Evolutionary conservation across 371 early-diverging fungal genomes (phyloP), one percentile per base, ranked within the genome.

Genomic region (Haplosporangium sp.): DNA sequence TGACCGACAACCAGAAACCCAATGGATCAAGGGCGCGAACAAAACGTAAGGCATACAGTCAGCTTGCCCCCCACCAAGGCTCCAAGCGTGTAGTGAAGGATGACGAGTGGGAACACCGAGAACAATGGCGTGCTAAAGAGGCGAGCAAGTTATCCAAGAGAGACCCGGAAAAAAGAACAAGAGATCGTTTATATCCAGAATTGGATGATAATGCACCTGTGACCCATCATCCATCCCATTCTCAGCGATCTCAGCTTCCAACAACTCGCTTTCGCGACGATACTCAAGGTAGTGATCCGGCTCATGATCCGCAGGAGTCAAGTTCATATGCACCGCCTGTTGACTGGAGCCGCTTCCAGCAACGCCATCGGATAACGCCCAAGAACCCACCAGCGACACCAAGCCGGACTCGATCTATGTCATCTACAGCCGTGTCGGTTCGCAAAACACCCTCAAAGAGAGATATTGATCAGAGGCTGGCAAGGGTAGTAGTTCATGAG

Each of bases 341-440:
- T 7, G 66, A 69, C 40, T 65, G 70, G 75, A 54, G 58, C 23
- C 61, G 62, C 42, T 69, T 69, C 52, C 57, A 64, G 51, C 60
- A 43, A 38, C 58, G 57, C 1, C n/a, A 38, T 38, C 50, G 48
- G 5, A 18, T 42, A 11, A 36, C 53, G 12, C 20, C 40, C 16
- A 55, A 42, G 20, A 45, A 50, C n/a, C 18, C 40, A 18, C 41
- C 50, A 20, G 55, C 60, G 11, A 21, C 58, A 3, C 14, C 38
- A 2, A 12, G 20, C 14, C 23, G 20, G 21, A 41, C 29, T 10
- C n/a, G 11, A 9, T 21, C 57, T n/a, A 1, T 37, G 21, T 48
- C 71, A 2, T 64, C 71, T 41, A 13, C 60, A 0, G 40, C 13
- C 13, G 18, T 18, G 20, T 50, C 20, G 50, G 50, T 0, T 18